A percentile compares a stretch with the other conserved stretches of the same genome.
phyloP scores from a whole-genome alignment of 345 rosid species.

The Linum tenue region DNA sequence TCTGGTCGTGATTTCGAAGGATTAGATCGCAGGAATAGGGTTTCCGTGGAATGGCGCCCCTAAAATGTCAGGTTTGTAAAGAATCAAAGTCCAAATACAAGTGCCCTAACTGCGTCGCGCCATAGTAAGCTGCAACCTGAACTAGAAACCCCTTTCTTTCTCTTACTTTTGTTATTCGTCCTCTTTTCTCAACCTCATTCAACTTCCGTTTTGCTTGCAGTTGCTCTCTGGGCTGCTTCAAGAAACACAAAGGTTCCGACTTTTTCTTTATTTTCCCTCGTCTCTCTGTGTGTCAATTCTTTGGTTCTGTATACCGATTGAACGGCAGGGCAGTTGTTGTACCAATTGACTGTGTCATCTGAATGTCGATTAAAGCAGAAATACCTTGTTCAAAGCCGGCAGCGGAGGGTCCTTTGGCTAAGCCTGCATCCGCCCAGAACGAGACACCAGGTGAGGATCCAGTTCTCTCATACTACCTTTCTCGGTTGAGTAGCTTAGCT shows the following conservation, averaged over 20 bases:
- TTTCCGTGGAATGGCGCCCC: background rate
- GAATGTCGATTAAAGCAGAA: slow-evolving; percentile 40
- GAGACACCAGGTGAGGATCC: slow-evolving; percentile 37
- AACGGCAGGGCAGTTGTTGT: background rate
- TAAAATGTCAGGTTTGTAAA: background rate
- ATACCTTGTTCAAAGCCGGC: slow-evolving; percentile 58
- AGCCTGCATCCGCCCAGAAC: background rate
- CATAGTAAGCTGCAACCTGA: background rate
- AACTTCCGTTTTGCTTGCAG: background rate
- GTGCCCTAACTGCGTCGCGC: background rate
- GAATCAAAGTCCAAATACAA: background rate
- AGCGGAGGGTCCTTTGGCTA: slow-evolving; percentile 1
- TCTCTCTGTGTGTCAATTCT: too few species aligned
- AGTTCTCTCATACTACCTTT: background rate
- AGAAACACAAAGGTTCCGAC: background rate
- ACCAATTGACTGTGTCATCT: background rate
- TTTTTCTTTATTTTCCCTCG: background rate
- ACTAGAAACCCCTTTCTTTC: background rate
- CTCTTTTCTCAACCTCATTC: background rate
- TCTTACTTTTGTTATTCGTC: background rate
- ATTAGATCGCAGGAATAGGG: background rate
- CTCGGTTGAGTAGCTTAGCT: background rate
- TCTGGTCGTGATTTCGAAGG: too few species aligned
- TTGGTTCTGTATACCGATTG: too few species aligned
- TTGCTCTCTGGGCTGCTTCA: background rate